Percentiles rank a stretch among this genome's conserved stretches.
Evolutionary conservation across 345 rosid species (phyloP).

Genomic region (Populus euphratica): DNA sequence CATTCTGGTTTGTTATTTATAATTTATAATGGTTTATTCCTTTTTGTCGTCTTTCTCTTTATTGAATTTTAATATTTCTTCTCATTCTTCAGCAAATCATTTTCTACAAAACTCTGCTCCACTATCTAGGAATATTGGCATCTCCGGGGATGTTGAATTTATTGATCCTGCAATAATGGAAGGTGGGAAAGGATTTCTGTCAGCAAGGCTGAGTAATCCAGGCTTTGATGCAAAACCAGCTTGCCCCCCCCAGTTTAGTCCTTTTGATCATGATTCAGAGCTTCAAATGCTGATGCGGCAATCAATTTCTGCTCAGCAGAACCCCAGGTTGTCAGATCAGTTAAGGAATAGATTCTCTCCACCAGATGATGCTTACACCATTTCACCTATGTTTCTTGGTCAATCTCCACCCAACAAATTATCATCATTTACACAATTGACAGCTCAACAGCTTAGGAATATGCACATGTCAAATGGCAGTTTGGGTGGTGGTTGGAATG

Average conservation of each 20-base stretch:
- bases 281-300: conserved; percentile 33
- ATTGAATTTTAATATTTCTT: not conserved
- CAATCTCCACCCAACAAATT: conserved; percentile 25
- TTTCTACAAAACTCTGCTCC: conserved; percentile 26
- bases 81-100: conserved; percentile 33
- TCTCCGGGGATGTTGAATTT: conserved; percentile 35
- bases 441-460: conserved; percentile 34
- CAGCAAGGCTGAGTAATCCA: conserved; percentile 25
- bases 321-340: conserved; percentile 19
- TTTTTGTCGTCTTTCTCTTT: not conserved
- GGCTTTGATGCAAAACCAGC: conserved; percentile 32
- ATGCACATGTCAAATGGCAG: conserved; percentile 31
- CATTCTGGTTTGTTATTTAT: conserved; percentile 13
- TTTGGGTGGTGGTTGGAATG: conserved; percentile 47
- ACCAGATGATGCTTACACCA: conserved; percentile 21
- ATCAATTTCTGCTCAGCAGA: conserved; percentile 38
- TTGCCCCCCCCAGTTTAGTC: conserved; percentile 16
- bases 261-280: conserved; percentile 37
- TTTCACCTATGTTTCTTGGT: conserved; percentile 30
- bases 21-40: not conserved
- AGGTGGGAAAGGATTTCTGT: conserved; percentile 34
- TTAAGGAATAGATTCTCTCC: conserved; percentile 36
- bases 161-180: conserved; percentile 49
- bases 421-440: conserved; percentile 26
- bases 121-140: conserved; percentile 21